Evolutionary conservation across 805 yeast species (phyloP), one percentile per base, ranked within the genome.

Genomic region (Candida hungchunana): DNA sequence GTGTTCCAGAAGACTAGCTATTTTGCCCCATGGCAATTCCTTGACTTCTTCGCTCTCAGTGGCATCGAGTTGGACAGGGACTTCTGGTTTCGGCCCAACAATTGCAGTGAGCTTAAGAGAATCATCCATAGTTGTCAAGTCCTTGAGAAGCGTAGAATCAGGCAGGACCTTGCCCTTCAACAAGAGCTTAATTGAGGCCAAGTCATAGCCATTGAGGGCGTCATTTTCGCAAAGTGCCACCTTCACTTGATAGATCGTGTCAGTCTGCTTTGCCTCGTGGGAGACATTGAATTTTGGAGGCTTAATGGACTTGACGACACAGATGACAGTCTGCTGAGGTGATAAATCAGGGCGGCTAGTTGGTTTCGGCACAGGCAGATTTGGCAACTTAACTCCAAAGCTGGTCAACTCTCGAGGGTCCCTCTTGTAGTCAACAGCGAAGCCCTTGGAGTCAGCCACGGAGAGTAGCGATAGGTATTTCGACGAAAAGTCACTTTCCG

Each of bases 141-240:
- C 47, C 6, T 53, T 52, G 15, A 78, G 37, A 4, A 63, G 40
- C 5, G 69, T 52, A 5, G 74, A 58, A 50, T 79, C 84, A 25
- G 69, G 73, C 15, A 77, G 58, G 7, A 79, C 84, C 55, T 77
- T 79, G 4, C 84, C 82, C 53, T 77, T 79, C 29, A 76, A 48
- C 47, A 79, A 58, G 14, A 79, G 56, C 50, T 75, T 76, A 29
- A 78, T 39, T 44, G 73, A 66, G 15, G 44, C 32, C 12, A 58
- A 50, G 1, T 71, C 58, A 17, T 62, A 56, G 3, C 62, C 64
- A 7, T 53, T 52, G 29, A 64, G 50, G 1, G 51, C 59, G 2
- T 54, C 53, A n/a, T 33, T 13, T 7, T 46, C 40, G 1, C 54
- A 41, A n/a, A 60, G 37, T 16, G 45, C 51, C 14, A 50, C 36